phyloP scores from a whole-genome alignment of 2,329 filamentous ascomycete species.

The Aspergillus luchuensis region DNA sequence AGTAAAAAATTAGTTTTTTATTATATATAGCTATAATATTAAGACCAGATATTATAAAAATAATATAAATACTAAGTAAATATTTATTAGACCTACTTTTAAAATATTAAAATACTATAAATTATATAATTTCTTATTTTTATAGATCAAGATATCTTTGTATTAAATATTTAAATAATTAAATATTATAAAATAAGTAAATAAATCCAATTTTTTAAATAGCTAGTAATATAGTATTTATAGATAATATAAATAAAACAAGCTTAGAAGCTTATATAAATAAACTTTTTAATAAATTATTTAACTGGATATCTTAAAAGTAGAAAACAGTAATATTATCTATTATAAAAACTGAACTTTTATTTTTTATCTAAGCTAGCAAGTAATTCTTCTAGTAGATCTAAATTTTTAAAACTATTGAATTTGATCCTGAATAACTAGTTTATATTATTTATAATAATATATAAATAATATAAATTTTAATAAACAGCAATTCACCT shows the following conservation, averaged over 20 bases:
- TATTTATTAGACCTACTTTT: neutral
- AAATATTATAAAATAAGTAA: neutral
- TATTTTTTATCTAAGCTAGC: neutral
- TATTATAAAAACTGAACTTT: neutral
- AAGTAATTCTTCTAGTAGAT: neutral
- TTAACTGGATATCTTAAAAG: neutral
- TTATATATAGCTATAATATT: neutral
- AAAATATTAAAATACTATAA: neutral
- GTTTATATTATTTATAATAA: too few species aligned
- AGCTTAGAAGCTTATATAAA: neutral
- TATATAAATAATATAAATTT: too few species aligned
- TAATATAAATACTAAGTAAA: neutral
- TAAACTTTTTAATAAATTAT: neutral
- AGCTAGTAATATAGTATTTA: neutral
- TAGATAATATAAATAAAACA: neutral
- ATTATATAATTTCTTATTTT: neutral
- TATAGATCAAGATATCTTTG: too few species aligned
- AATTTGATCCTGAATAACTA: neutral
- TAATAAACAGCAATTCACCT: fast-evolving
- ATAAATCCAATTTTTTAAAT: neutral
- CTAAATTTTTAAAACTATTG: neutral
- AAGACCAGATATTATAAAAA: neutral
- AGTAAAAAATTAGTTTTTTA: neutral
- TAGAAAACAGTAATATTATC: neutral
- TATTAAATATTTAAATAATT: neutral